Conservation (phyloP, 1,284 basidiomycete species). For the Moesziomyces aphidis region DNA sequence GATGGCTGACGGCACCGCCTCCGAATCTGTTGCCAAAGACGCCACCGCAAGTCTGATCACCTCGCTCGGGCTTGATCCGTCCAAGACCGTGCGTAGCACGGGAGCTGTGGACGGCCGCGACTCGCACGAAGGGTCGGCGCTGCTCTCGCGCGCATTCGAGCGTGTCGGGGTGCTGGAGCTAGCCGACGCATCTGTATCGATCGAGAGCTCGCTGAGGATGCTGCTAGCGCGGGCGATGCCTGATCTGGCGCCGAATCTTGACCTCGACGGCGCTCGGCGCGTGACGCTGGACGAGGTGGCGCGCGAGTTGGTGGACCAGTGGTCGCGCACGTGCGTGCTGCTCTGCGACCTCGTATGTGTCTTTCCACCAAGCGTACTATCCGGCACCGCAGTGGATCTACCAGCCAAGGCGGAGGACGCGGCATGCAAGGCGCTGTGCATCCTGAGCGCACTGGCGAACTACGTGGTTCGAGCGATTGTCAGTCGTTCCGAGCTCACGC, state of each 20-base stretch:
- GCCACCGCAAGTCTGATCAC: neutral
- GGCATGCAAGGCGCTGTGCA: conserved; percentile 23
- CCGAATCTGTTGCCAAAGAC: too few relatives aligned
- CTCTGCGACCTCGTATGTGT: conserved; percentile 17
- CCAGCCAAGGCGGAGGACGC: conserved; percentile 7
- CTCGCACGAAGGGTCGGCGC: conserved; percentile 1
- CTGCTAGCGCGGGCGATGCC: conserved; percentile 19
- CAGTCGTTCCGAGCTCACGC: conserved; percentile 29
- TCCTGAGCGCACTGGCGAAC: conserved; percentile 39
- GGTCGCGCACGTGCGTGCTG: conserved; percentile 19
- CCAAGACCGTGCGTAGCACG: neutral
- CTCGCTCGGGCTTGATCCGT: conserved; percentile 11
- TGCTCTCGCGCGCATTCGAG: conserved; percentile 17
- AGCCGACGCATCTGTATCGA: conserved; percentile 29
- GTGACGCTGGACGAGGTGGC: conserved; percentile 26
- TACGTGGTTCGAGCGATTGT: conserved; percentile 28
- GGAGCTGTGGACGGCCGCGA: neutral
- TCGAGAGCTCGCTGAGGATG: conserved; percentile 14
- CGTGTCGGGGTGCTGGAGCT: conserved; percentile 28
- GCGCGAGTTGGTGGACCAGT: conserved; percentile 15
- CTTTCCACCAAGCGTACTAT: neutral
- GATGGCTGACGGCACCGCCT: conserved; percentile 16
- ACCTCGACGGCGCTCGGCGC: conserved; percentile 10
- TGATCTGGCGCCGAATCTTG: conserved; percentile 25
- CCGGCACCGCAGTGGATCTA: neutral